Evolutionary conservation across 2,329 filamentous ascomycete genomes (phyloP).

Genomic region (Aspergillus pseudoterreus): DNA sequence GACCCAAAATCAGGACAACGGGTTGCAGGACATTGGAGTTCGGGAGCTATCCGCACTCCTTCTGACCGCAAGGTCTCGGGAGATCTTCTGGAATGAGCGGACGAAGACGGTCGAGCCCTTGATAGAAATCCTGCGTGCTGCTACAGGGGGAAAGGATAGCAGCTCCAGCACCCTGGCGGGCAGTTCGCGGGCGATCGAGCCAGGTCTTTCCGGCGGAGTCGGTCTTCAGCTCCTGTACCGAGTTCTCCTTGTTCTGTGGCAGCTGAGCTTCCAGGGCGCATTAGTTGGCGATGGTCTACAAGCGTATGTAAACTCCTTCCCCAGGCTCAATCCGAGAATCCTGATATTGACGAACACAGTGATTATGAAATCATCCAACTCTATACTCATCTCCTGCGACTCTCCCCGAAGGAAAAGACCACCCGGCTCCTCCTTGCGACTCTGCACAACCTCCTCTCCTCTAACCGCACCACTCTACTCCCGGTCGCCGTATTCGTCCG

Average conservation of each 20-base stretch:
- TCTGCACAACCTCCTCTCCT: conserved; percentile 78
- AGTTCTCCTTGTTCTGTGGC: conserved; percentile 89
- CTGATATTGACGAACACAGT: conserved; percentile 44
- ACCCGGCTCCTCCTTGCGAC: conserved; percentile 87
- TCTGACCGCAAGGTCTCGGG: conserved; percentile 67
- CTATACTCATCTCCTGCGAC: conserved; percentile 84
- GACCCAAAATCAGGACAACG: conserved; percentile 79
- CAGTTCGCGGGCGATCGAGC: conserved; percentile 63
- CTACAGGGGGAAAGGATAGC: conserved; percentile 69
- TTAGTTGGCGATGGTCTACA: conserved; percentile 75
- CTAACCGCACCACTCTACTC: conserved; percentile 64
- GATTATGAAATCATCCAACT: conserved; percentile 90
- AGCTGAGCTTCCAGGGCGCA: conserved; percentile 82
- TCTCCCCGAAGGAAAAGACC: conserved; percentile 97
- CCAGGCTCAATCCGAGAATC: not conserved
- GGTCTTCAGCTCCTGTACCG: conserved; percentile 92
- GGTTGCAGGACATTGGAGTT: conserved; percentile 91
- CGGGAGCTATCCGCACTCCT: conserved; percentile 85
- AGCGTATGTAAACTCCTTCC: conserved; percentile 23
- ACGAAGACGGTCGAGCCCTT: conserved; percentile 80
- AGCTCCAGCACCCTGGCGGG: conserved; percentile 58
- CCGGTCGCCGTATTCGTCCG: conserved; percentile 83
- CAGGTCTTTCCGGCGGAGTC: conserved; percentile 67
- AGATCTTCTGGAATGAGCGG: conserved; percentile 87
- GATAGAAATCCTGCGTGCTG: conserved; percentile 71